A percentile compares a stretch with the other conserved stretches of the same genome.
phyloP scores from a whole-genome alignment of 495 filamentous ascomycete species.

The Aspergillus haitiensis region DNA sequence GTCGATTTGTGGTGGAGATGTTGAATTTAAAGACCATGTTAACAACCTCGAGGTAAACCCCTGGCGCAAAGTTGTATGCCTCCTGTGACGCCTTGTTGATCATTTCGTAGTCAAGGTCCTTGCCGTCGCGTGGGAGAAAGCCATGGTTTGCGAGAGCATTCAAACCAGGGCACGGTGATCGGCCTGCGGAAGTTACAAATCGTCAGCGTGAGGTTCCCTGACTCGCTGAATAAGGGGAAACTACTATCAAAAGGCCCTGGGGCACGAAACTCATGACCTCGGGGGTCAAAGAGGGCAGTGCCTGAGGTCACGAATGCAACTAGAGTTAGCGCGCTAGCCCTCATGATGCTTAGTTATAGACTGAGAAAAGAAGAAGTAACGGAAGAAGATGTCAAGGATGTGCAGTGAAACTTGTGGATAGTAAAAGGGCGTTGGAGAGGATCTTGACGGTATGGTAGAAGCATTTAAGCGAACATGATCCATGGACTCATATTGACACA shows the following conservation, averaged over 20 bases:
- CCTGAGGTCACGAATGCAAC: background rate
- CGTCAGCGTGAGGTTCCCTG: background rate
- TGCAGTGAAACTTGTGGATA: background rate
- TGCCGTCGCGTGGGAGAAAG: constrained; percentile 45
- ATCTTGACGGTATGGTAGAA: background rate
- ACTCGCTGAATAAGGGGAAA: background rate
- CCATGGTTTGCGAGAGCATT: constrained; percentile 58
- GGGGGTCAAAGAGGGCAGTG: background rate
- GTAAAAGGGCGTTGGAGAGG: background rate
- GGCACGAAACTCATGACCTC: background rate
- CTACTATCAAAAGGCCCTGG: background rate
- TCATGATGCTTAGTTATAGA: background rate
- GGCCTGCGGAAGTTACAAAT: constrained; percentile 1
- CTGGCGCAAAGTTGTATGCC: constrained; percentile 9
- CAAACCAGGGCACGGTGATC: constrained; percentile 46
- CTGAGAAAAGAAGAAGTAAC: background rate
- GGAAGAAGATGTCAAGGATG: background rate
- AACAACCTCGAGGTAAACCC: background rate
- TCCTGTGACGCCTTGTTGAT: background rate
- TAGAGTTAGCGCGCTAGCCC: background rate
- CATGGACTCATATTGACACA: background rate
- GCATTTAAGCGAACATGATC: background rate
- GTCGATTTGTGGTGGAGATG: constrained; percentile 7
- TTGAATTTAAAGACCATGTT: constrained; percentile 3
- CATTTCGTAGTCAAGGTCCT: background rate